Evolutionary conservation across 2,329 filamentous ascomycete species (phyloP), one percentile per base, ranked within the genome.

Genomic region (Colletotrichum zoysiae): DNA sequence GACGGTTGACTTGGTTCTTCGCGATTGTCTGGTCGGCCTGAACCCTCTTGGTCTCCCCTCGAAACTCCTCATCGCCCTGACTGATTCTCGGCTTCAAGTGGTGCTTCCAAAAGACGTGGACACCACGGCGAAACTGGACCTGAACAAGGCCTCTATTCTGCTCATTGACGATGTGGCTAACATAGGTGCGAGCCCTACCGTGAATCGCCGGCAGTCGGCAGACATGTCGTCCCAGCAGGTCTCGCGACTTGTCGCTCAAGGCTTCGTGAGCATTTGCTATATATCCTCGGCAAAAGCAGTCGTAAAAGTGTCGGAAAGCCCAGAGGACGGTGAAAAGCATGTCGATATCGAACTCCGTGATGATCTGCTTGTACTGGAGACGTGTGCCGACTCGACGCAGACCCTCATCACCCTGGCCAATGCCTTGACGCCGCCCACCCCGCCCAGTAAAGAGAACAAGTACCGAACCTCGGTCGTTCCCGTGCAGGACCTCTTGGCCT

Each of bases 311-410:
- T 82, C 85, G 30, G 84, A 86, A 12, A 84, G 87, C 51, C 85
- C 85, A 2, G 84, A 84, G 1, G 87, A 90, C 46, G 88, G 86
- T 0, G 86, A 90, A 40, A 92, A 91, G 74, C 88, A 90, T 51
- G 81, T 98, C 18, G 92, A 96, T 75, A 86, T 98, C 1, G 93
- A 97, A 74, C 84, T 98, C 58, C 90, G 90, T 73, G 95, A 97
- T 77, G 92, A 97, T 74, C 86, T 99, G 1, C 86, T 99, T 65
- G 91, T 99, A 44, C 84, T 99, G 8, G 96, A 99, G 81, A 97
- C 95, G 1, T 99, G 97, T 77, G 96, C 96, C 40, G 96, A 99
- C 81, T 99, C 96, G 1, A 98, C 95, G 0, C 95, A 98, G 79
- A 99, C 96, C 0, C 86, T 99, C 18, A 92, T 97, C 64, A 87